A percentile compares a stretch with the other conserved stretches of the same genome.
Evolutionary conservation across 768 basidiomycete genomes (phyloP).

Genomic region (Epithele typhae): DNA sequence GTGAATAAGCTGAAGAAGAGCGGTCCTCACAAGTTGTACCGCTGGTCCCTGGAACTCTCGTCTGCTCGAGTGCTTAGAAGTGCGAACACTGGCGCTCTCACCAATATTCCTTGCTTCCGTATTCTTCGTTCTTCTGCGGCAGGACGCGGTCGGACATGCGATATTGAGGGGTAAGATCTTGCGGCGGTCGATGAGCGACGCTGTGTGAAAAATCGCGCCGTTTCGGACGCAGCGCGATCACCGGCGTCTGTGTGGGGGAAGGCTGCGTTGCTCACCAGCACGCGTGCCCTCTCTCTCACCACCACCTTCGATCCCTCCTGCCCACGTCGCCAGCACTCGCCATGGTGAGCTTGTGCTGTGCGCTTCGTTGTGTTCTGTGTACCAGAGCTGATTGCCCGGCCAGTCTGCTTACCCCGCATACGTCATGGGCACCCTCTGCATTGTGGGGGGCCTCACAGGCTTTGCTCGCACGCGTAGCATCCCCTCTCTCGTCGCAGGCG

Average conservation of each 20-base stretch:
- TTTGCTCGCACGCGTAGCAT: conserved; percentile 70
- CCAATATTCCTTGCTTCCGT: conserved; percentile 69
- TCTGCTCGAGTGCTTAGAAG: neutral
- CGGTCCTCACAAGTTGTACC: conserved; percentile 56
- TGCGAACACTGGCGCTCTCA: conserved; percentile 25
- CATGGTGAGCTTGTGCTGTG: too few relatives aligned
- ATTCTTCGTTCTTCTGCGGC: conserved; percentile 64
- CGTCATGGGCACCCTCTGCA: conserved; percentile 70
- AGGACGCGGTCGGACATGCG: conserved; percentile 23
- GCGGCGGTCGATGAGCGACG: too few relatives aligned
- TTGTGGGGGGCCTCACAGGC: conserved; percentile 73
- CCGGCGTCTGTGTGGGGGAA: conserved; percentile 1
- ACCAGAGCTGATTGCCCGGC: neutral
- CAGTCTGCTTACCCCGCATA: conserved; percentile 83
- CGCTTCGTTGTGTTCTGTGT: too few relatives aligned
- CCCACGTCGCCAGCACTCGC: neutral
- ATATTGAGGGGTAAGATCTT: too few relatives aligned
- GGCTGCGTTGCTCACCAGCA: conserved; percentile 1
- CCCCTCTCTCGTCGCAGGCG: conserved; percentile 79
- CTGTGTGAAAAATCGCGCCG: too few relatives aligned
- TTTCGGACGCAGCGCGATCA: too few relatives aligned
- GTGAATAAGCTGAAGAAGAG: neutral
- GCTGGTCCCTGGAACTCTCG: conserved; percentile 49
- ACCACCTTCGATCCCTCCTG: conserved; percentile 3
- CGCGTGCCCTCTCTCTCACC: conserved; percentile 9